Conservation (phyloP, 352 stramenopile species). For the Pythium pyrilobum region DNA sequence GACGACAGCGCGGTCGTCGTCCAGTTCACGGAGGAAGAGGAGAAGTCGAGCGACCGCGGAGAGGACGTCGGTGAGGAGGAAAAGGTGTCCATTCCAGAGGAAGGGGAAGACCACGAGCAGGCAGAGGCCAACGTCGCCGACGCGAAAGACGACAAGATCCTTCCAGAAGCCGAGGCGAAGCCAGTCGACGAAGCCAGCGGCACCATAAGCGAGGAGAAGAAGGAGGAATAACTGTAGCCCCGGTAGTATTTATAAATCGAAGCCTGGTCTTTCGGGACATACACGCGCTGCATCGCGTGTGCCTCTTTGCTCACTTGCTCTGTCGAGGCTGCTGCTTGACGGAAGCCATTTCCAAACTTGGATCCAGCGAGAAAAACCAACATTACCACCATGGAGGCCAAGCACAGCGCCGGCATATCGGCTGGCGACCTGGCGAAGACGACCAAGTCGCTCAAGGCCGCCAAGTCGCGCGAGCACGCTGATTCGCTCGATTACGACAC, state of each 20-base stretch:
- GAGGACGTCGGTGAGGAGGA: not conserved
- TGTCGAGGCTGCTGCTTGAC: not conserved
- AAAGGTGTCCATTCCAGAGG: not conserved
- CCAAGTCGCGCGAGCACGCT: conserved; percentile 58
- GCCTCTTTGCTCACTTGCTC: not conserved
- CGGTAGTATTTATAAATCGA: conserved; percentile 6
- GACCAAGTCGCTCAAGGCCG: conserved; percentile 54
- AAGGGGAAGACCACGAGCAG: not conserved
- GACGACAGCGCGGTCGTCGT: not conserved
- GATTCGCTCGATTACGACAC: conserved; percentile 71
- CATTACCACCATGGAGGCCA: conserved; percentile 72
- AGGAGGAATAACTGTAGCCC: not conserved
- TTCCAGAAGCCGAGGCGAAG: not conserved
- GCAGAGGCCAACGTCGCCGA: not conserved
- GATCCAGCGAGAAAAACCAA: no score
- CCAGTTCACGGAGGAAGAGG: conserved; percentile 23
- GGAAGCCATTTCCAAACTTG: not conserved
- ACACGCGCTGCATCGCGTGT: no score
- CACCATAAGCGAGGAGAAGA: not conserved
- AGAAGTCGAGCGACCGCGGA: conserved; percentile 23
- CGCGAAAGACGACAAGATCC: no score
- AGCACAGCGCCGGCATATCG: conserved; percentile 34
- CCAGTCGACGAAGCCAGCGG: not conserved
- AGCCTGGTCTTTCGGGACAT: no score
- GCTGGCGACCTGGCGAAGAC: conserved; percentile 56